These are phyloP conservation scores for Dioscorea alata DNA, from an alignment of 106 monocot species.

Conservation along the genomic window DNA sequence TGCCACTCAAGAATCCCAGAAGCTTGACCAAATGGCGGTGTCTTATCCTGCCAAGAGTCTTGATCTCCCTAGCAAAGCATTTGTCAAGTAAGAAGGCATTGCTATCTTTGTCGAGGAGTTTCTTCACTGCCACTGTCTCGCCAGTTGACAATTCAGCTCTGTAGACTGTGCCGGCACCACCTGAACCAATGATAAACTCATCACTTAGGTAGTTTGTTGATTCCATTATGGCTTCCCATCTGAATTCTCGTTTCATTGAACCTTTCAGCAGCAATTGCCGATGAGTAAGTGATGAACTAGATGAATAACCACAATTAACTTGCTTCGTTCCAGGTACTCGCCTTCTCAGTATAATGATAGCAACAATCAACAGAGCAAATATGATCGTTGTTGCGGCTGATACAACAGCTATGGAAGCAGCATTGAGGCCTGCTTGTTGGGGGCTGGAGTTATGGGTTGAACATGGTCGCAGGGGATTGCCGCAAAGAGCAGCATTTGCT, in stretches of 20 bases:
- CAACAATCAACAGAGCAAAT: constrained; percentile 19
- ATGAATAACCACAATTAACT: constrained; percentile 53
- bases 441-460: background rate
- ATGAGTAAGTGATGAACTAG: constrained; percentile 28
- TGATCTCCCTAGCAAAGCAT: constrained; percentile 71
- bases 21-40: constrained; percentile 93
- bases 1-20: constrained; percentile 37
- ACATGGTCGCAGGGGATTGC: constrained; percentile 49
- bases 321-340: constrained; percentile 17
- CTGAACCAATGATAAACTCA: constrained; percentile 71
- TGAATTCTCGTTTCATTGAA: constrained; percentile 56
- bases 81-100: constrained; percentile 39
- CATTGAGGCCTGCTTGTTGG: constrained; percentile 15
- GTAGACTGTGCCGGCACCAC: constrained; percentile 80
- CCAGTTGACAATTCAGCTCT: constrained; percentile 62
- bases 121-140: constrained; percentile 80
- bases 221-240: constrained; percentile 73
- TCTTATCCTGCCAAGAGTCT: constrained; percentile 66
- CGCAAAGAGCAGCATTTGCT: constrained; percentile 59
- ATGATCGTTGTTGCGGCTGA: constrained; percentile 51
- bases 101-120: constrained; percentile 22
- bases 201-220: constrained; percentile 71
- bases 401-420: constrained; percentile 31
- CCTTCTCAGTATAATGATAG: constrained; percentile 12
- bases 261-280: constrained; percentile 51